Conservation (phyloP, 2,329 filamentous ascomycete genomes). For the Chaetomium sp. region DNA sequence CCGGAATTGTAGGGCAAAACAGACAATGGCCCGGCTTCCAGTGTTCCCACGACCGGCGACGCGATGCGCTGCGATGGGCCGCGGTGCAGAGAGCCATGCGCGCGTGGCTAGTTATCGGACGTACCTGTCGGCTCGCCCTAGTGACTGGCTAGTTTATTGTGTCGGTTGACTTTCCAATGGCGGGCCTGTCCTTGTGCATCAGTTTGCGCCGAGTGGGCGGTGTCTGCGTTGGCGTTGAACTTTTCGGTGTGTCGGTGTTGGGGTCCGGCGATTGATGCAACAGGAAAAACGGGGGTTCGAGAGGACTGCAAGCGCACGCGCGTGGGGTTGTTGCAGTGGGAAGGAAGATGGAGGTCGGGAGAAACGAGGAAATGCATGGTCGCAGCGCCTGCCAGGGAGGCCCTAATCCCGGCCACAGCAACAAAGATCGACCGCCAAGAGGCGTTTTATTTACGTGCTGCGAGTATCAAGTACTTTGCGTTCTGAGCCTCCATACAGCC, state of each 20-base stretch:
- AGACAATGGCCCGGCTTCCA: neutral
- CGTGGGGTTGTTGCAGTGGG: constrained; percentile 24
- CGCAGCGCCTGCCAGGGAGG: constrained; percentile 23
- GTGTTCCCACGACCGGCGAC: constrained; percentile 11
- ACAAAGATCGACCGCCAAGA: constrained; percentile 23
- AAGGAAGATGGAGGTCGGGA: constrained; percentile 24
- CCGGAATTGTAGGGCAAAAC: constrained; percentile 8
- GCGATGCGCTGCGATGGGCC: constrained; percentile 14
- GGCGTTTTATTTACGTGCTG: neutral
- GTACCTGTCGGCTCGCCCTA: constrained; percentile 8
- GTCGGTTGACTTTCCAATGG: neutral
- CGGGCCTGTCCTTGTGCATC: neutral
- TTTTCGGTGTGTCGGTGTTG: constrained; percentile 14
- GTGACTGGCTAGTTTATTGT: constrained; percentile 1
- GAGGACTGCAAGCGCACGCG: constrained; percentile 19
- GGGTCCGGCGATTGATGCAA: constrained; percentile 20
- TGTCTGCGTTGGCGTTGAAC: constrained; percentile 25
- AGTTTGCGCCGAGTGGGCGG: constrained; percentile 13
- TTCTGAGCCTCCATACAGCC: neutral
- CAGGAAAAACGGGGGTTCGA: constrained; percentile 22
- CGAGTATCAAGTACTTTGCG: neutral
- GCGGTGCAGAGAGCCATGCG: constrained; percentile 10
- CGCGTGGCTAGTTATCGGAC: constrained; percentile 11
- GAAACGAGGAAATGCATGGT: constrained; percentile 19
- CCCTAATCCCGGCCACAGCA: constrained; percentile 20